These are phyloP conservation scores for Paramecium primaurelia DNA, from an alignment of 73 alveolate species.

Conservation along the genomic window DNA sequence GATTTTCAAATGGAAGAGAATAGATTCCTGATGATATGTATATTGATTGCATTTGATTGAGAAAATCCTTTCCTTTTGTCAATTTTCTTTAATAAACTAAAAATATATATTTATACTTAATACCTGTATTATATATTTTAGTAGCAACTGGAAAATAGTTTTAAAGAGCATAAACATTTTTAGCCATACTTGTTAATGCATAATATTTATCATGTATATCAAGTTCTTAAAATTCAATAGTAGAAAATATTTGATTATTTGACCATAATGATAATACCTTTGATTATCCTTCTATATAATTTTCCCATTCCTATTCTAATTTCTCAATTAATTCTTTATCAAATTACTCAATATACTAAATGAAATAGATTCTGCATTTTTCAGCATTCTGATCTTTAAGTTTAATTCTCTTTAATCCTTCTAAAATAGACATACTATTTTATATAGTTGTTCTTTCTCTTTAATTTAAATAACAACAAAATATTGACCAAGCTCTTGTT, in stretches of 20 bases:
- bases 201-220: neutral
- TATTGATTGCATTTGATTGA: neutral
- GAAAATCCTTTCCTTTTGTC: neutral
- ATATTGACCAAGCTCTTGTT: neutral
- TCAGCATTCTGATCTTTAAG: neutral
- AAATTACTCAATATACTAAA: neutral
- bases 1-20: neutral
- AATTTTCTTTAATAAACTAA: neutral
- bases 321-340: neutral
- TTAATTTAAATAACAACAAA: neutral
- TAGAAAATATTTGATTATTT: neutral
- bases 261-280: neutral
- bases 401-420: neutral
- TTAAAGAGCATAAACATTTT: neutral
- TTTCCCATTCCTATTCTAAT: neutral
- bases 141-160: neutral
- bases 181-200: slow-evolving; percentile 18
- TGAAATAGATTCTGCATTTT: neutral
- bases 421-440: neutral
- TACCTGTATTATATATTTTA: neutral
- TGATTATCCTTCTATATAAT: neutral
- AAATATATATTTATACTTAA: neutral
- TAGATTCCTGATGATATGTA: neutral
- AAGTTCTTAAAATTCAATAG: neutral
- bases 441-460: neutral